Evolutionary conservation across 2,329 filamentous ascomycete genomes (phyloP).

Genomic region (Leptographium galeiforme): DNA sequence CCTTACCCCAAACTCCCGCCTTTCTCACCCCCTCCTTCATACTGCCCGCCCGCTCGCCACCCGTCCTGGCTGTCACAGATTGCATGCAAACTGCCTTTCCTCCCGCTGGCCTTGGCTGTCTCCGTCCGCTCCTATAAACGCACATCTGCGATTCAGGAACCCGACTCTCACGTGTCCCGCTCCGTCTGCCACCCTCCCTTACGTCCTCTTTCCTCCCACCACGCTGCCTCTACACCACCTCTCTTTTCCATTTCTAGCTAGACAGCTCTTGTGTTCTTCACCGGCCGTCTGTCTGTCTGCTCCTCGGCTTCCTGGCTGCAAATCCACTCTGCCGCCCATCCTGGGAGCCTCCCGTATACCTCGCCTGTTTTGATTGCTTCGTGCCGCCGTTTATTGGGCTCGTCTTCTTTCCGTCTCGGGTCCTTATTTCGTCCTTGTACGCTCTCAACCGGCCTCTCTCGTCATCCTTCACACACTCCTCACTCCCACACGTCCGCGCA

Average conservation of each 20-base stretch:
- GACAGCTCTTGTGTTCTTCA: not conserved
- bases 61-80: not conserved
- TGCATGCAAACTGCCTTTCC: not conserved
- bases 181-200: not conserved
- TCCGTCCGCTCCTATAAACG: not conserved
- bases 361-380: not conserved
- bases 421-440: not conserved
- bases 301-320: not conserved
- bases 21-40: not conserved
- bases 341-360: not conserved
- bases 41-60: not conserved
- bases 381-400: slow-evolving; percentile 1
- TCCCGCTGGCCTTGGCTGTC: not conserved
- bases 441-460: not conserved
- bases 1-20: not conserved
- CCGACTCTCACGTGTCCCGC: not conserved
- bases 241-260: not conserved
- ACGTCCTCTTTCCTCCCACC: not conserved
- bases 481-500: not conserved
- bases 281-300: not conserved
- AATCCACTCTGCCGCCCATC: not conserved
- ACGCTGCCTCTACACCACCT: not conserved
- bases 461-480: not conserved
- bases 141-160: not conserved
- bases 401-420: not conserved